phyloP scores from a whole-genome alignment of 257 asterid species.

The Nicotiana knightiana region DNA sequence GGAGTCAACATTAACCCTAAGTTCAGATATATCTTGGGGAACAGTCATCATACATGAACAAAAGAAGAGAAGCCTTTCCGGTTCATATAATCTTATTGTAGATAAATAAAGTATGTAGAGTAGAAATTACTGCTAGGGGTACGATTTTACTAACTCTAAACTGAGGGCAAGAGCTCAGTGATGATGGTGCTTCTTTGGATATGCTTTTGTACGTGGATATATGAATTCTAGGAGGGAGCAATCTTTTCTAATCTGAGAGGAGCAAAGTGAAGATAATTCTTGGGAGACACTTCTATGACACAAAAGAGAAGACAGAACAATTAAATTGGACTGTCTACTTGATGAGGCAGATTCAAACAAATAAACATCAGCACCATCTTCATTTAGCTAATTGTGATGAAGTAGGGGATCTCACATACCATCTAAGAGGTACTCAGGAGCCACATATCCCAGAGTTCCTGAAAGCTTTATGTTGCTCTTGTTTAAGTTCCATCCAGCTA shows the following conservation, averaged over 20 bases:
- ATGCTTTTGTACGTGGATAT: not conserved
- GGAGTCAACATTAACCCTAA: not conserved
- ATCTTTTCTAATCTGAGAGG: not conserved
- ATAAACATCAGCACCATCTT: not conserved
- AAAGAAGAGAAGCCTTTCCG: not conserved
- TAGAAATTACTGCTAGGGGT: not conserved
- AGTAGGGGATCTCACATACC: conserved; percentile 35
- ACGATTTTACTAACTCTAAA: not conserved
- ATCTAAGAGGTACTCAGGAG: conserved; percentile 82
- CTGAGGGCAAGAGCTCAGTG: not conserved
- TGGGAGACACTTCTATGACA: not conserved
- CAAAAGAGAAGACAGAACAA: not conserved
- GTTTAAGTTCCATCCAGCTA: conserved; percentile 51
- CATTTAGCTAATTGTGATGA: not conserved
- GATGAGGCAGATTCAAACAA: not conserved
- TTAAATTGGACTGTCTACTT: not conserved
- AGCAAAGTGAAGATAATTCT: not conserved
- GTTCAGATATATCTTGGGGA: not conserved
- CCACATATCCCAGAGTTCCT: conserved; percentile 86
- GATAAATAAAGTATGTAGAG: not conserved
- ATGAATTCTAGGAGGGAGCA: not conserved
- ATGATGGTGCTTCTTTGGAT: not conserved
- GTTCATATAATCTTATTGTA: not conserved
- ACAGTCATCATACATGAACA: not conserved
- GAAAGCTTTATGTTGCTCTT: conserved; percentile 64